phyloP scores from a whole-genome alignment of 2,329 filamentous ascomycete species.

The Fonsecaea multimorphosa region DNA sequence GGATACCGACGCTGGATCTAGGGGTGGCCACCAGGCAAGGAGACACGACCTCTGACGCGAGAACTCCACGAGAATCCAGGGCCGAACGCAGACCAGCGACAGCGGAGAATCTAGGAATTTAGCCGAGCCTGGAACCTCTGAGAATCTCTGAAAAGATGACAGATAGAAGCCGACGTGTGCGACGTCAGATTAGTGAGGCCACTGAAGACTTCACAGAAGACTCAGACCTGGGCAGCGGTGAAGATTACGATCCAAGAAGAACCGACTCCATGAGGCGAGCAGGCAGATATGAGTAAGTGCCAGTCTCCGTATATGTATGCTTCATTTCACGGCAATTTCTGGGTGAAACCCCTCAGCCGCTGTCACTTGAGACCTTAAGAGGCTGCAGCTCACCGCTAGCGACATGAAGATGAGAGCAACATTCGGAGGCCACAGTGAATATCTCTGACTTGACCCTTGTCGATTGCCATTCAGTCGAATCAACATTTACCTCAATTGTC shows the following conservation, averaged over 20 bases:
- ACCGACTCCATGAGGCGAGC: conserved; percentile 36
- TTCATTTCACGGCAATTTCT: background rate
- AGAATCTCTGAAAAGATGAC: conserved; percentile 31
- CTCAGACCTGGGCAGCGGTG: conserved; percentile 36
- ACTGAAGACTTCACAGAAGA: conserved; percentile 38
- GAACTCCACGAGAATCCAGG: conserved; percentile 29
- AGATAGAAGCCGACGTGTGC: conserved; percentile 39
- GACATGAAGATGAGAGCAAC: background rate
- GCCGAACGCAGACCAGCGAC: conserved; percentile 25
- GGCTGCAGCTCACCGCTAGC: background rate
- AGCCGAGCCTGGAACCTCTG: conserved; percentile 29
- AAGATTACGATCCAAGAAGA: conserved; percentile 36
- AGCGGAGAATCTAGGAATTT: conserved; percentile 23
- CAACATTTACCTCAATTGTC: background rate
- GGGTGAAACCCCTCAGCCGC: background rate
- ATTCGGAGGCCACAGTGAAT: background rate
- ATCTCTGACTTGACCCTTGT: background rate
- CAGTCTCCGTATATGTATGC: background rate
- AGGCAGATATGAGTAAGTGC: conserved; percentile 40
- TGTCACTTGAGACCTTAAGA: background rate
- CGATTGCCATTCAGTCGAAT: background rate
- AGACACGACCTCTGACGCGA: conserved; percentile 19
- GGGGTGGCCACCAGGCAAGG: background rate
- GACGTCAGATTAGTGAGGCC: conserved; percentile 40
- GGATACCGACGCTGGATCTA: background rate